Percentiles rank a stretch among this genome's conserved stretches.
phyloP scores from a whole-genome alignment of 345 rosid genomes.

The Hibiscus mutabilis region DNA sequence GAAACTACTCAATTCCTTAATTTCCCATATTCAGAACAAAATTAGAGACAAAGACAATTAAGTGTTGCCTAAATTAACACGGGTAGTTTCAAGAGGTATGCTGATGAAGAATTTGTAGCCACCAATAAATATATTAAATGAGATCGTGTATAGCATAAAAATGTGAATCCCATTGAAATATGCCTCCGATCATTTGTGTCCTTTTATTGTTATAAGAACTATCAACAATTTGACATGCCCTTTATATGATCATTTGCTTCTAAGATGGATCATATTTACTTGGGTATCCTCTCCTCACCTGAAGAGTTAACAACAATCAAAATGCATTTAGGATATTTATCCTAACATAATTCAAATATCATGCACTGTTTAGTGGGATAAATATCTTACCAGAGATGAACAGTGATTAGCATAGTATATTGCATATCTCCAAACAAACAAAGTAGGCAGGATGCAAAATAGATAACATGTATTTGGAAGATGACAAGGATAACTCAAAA shows the following conservation, averaged over 20 bases:
- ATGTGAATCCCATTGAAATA: neutral
- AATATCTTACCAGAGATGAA: neutral
- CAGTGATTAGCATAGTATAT: too few relatives aligned
- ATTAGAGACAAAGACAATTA: neutral
- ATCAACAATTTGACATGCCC: neutral
- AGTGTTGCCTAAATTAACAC: neutral
- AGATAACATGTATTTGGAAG: neutral
- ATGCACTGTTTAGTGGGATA: neutral
- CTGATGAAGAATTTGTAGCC: neutral
- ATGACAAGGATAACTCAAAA: neutral
- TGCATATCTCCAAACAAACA: neutral
- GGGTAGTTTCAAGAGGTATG: neutral
- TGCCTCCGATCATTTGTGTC: neutral
- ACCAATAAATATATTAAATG: neutral
- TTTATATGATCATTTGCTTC: neutral
- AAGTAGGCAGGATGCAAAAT: neutral
- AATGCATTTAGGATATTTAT: neutral
- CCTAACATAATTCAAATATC: neutral
- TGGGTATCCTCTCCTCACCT: neutral
- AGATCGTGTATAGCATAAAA: neutral
- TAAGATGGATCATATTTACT: neutral
- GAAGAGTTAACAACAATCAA: neutral
- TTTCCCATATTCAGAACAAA: neutral
- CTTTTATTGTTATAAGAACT: neutral
- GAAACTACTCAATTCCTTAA: neutral